Base-by-base conservation (phyloP, 2,329 filamentous ascomycete species). In the Torrubiella hemipterigena region DNA sequence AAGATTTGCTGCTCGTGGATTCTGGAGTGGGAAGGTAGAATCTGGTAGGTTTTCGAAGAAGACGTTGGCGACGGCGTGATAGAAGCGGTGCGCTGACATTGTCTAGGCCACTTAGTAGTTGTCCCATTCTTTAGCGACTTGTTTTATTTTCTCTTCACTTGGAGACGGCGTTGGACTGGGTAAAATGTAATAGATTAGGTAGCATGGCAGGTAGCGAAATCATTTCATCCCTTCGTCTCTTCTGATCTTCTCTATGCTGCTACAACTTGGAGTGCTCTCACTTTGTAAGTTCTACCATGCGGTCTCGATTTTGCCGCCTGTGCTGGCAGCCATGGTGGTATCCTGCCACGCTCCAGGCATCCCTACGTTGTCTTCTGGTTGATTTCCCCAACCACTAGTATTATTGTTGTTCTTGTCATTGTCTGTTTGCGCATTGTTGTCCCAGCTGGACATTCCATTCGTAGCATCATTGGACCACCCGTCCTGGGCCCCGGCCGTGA, bases 1-100 rank as follows among this genome's bases (percentile, higher is more conserved):
- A 93, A 93, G 59, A 79, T 93, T 30, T 84, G 82, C 38, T 82
- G 79, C 30, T 59, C 59, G 24, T 94, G 86, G 86, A 79, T 89
- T 38, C 58, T 71, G 35, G 70, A 79, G 47, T 77, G 84, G 55
- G 77, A 86, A 48, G 64, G 65, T 30, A 72, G 69, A 42, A 64
- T 73, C 59, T 83, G 78, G 82, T 87, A 63, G 69, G 80, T 51
- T 18, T 6, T 30, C 11, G n/a, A n/a, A n/a, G n/a, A n/a, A n/a
- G n/a, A n/a, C n/a, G n/a, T n/a, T n/a, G n/a, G n/a, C n/a, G n/a
- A n/a, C n/a, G n/a, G n/a, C n/a, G n/a, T n/a, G n/a, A n/a, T n/a
- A n/a, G n/a, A 13, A 14, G n/a, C 6, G 12, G 23, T 26, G 6
- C 6, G 7, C 23, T 26, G n/a, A 26, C 23, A 6, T 26, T 26